Evolutionary conservation across 495 filamentous ascomycete species (phyloP), one percentile per base, ranked within the genome.

Genomic region (Jackrogersella minutella): DNA sequence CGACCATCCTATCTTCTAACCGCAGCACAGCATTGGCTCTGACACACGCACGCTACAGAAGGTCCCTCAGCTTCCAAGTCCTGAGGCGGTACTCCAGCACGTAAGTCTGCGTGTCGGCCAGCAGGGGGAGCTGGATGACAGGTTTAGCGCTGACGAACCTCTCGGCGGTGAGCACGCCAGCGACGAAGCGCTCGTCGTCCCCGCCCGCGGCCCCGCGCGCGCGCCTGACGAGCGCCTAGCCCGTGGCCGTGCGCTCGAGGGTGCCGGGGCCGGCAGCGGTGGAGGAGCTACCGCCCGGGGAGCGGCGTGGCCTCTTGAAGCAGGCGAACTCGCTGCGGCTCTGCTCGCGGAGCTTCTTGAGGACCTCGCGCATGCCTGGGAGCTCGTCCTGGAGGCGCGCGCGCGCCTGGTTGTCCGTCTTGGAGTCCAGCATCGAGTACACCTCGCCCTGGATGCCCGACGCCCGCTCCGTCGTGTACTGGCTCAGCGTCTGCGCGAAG

Each of bases 401-500:
- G 52, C 93, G 82, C 17, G 93, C 93, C 64, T 93, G 90, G 54
- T 91, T 91, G 66, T 94, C 92, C 55, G 94, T 97, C 47, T 91
- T 87, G 40, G 84, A 80, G 71, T 99, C 95, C 22, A 99, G 78
- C 78, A 92, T 90, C 52, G 92, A 85, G 75, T 99, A 99, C 54
- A 98, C 90, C 77, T 91, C 83, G 66, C 90, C 90, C 78, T 97
- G 93, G 37, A 88, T 81, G 63, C 90, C 83, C 11, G 85, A 87
- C 14, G 92, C 92, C 51, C 88, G 83, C n/a, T 96, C 89, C 10
- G 91, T 93, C 1, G 91, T 93, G 72, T 93, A 99, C 57, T 91
- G 87, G 57, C 84, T 89, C 53, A 99, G 79, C 9, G 93, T 97
- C 80, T 98, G 96, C 4, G 93, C 91, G 33, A 97, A 88, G 77